Percentiles rank a stretch among this genome's conserved stretches.
Conservation (phyloP, 2,329 filamentous ascomycete species). For the Aspergillus sp. region DNA sequence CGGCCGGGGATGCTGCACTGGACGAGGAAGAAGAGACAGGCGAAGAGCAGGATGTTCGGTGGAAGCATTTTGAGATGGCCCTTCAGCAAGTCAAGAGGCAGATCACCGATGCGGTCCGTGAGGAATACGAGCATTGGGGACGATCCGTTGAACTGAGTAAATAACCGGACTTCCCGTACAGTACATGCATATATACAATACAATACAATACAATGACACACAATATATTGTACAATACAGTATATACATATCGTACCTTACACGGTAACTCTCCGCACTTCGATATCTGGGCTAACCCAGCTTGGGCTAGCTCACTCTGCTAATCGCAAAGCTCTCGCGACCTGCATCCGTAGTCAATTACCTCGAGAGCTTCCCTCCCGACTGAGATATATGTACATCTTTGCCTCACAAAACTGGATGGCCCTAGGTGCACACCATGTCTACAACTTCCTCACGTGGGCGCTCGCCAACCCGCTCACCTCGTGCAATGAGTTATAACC, state of each 20-base stretch:
- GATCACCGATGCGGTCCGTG: constrained; percentile 60
- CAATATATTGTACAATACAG: too few species aligned
- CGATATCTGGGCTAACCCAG: too few species aligned
- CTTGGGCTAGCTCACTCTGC: too few species aligned
- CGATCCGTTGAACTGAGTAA: constrained; percentile 14
- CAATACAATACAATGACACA: not conserved
- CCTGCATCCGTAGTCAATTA: too few species aligned
- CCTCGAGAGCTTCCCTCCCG: not conserved
- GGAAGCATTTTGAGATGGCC: constrained; percentile 46
- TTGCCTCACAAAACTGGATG: not conserved
- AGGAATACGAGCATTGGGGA: constrained; percentile 59
- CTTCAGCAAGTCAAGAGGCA: constrained; percentile 52
- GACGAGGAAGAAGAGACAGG: constrained; percentile 50
- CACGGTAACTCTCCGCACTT: too few species aligned
- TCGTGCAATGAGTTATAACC: constrained; percentile 20
- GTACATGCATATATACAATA: not conserved
- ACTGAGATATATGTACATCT: not conserved
- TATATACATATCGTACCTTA: too few species aligned
- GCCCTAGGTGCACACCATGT: constrained; percentile 18
- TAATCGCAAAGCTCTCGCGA: too few species aligned
- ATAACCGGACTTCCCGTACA: too few species aligned
- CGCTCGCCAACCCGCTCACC: constrained; percentile 29
- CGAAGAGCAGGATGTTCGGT: constrained; percentile 36
- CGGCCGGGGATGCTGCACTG: constrained; percentile 52
- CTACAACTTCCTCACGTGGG: constrained; percentile 25